phyloP scores from a whole-genome alignment of 2,329 filamentous ascomycete species.

The Drechslerella coelobrocha region DNA sequence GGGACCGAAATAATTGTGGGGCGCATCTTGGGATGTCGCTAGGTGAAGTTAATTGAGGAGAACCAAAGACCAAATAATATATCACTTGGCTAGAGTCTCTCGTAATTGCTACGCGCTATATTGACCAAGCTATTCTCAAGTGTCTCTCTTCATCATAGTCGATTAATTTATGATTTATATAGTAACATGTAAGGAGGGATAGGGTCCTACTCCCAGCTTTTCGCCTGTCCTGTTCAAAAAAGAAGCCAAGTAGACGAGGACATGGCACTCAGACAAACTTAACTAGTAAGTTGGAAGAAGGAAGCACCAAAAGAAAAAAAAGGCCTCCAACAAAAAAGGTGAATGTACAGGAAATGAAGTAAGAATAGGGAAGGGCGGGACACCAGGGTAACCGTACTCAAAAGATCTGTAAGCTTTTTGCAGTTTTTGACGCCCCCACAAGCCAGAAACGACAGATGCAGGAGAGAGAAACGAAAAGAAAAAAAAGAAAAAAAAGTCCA shows the following conservation, averaged over 20 bases:
- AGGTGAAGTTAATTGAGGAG: no score
- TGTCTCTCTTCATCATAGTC: neutral
- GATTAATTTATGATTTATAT: slow-evolving; percentile 8
- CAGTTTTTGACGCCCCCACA: slow-evolving; percentile 42
- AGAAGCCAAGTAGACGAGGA: no score
- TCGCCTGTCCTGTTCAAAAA: no score
- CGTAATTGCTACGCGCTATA: no score
- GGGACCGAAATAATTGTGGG: no score
- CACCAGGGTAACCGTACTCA: slow-evolving; percentile 4
- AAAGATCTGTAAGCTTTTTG: slow-evolving; percentile 46
- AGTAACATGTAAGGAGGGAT: neutral
- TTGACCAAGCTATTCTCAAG: no score
- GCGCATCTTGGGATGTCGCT: no score
- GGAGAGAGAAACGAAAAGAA: slow-evolving; percentile 16
- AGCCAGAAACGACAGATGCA: slow-evolving; percentile 48
- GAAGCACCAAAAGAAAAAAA: no score
- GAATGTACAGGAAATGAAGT: slow-evolving; percentile 10
- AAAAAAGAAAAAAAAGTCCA: neutral
- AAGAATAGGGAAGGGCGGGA: neutral
- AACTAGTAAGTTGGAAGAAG: no score
- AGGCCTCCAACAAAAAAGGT: neutral
- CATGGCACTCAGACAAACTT: no score
- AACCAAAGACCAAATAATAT: no score
- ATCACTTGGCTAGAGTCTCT: no score
- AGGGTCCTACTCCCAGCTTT: neutral